Base-by-base conservation (phyloP, 2,329 filamentous ascomycete genomes). In the Huntiella bhutanensis region DNA sequence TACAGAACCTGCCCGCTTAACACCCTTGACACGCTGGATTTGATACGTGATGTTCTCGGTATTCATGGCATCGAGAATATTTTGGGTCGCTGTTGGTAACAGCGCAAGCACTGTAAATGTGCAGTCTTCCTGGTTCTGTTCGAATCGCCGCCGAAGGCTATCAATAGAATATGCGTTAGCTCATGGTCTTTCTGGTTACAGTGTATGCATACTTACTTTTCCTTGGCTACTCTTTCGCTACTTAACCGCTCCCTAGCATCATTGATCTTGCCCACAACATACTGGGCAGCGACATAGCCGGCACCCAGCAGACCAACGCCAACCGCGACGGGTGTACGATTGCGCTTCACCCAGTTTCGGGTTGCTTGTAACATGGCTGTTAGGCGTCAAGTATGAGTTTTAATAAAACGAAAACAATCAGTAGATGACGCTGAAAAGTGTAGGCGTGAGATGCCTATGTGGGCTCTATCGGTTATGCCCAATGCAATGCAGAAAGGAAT, bases 121-220 rank as follows among this genome's bases (percentile, higher is more conserved):
- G 64, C 91, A 98, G 63, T 98, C 91, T 60, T 94, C 88, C 60
- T 98, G 91, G 62, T 98, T 98, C 64, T 98, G 91, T 62, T 96
- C 85, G 64, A 98, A 98, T 58, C 91, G 82, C 49, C 91, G 82
- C 44, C 87, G 86, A 51, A 98, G 74, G 62, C 88, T 96, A 39
- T 41, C 19, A 35, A n/a, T 38, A 22, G 15, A 38, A 16, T 28
- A 38, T 4, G 2, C 17, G 33, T 33, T 16, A 36, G 42, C 33
- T 28, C 16, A 19, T 35, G 11, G 19, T 17, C 6, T 35, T 8
- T 6, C 17, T 19, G 12, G 6, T n/a, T 12, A 36, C 32, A 33
- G 22, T 17, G 50, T 19, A 45, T 16, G 45, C 4, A 17, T n/a
- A 57, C 75, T 55, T 66, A 95, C 88, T 98, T 98, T 66, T 98